Base-by-base conservation (phyloP, 2,329 filamentous ascomycete species). In the Penicillium sp. region DNA sequence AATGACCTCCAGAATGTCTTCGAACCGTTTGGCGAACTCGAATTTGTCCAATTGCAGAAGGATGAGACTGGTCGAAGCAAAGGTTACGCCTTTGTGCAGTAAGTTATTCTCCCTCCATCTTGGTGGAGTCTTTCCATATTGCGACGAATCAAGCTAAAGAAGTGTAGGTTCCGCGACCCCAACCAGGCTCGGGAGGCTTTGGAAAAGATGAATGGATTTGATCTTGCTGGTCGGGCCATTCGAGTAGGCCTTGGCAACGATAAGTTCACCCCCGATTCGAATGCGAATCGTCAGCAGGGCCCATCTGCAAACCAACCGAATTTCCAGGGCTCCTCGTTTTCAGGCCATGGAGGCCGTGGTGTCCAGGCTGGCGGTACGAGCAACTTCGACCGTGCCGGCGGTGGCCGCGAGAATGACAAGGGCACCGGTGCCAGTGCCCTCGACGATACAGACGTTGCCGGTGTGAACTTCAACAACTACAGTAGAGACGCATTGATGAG, bases 381-480 rank as follows among this genome's bases (percentile, higher is more conserved):
- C 72, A 87, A 89, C 71, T 98, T 97, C 75, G 95, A 98, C 77
- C 91, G 94, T 73, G 91, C 93, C 61, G 91, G 92, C 68, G 92
- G 90, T 68, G 92, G 90, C 68, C 89, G 93, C 71, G 92, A 96
- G 73, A 92, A 89, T 76, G 92, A 97, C 73, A 97, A 97, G 79
- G 86, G 87, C 68, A 87, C 91, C 49, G 93, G 93, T 70, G 94
- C 94, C 53, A 97, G 93, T 81, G 95, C 95, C 71, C 84, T 99
- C 55, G 95, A 99, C 80, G 95, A 99, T 76, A 96, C 93, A 64
- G 95, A 99, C 78, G 95, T 99, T 75, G 92, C 91, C 55, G 95
- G 95, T 74, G 94, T 99, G 79, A 98, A 98, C 81, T 98, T 98
- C 89, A 97, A 93, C 85, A 97, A 97, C 80, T 97, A 96, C 83